Evolutionary conservation across 805 yeast genomes (phyloP).

Genomic region (Nakazawaea pomicola): DNA sequence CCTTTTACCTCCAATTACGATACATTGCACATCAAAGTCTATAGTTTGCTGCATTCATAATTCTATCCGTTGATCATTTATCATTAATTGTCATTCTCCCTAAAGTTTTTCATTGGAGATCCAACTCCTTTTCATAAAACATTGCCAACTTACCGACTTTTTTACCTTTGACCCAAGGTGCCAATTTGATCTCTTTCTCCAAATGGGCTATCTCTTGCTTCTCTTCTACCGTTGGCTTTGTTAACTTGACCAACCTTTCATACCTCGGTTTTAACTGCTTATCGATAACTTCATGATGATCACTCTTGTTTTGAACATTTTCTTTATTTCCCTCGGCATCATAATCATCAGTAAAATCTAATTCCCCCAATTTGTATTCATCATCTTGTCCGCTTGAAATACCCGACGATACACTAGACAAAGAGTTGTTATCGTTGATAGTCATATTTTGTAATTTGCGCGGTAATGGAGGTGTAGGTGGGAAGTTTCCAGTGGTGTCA

Average conservation of each 20-base stretch:
- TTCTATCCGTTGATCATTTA: not conserved
- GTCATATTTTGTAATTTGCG: slow-evolving; percentile 4
- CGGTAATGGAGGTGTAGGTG: slow-evolving; percentile 8
- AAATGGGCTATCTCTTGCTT: not conserved
- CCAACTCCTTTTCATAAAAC: slow-evolving; percentile 41
- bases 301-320: not conserved
- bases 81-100: too few relatives aligned
- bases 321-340: not conserved
- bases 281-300: too few relatives aligned
- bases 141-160: slow-evolving; percentile 48
- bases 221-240: slow-evolving; percentile 2
- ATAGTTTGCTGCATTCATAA: too few relatives aligned
- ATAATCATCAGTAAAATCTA: not conserved
- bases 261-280: slow-evolving; percentile 1
- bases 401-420: not conserved
- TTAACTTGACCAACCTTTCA: slow-evolving; percentile 10
- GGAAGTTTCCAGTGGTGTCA: not conserved
- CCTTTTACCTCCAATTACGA: too few relatives aligned
- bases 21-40: too few relatives aligned
- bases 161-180: slow-evolving; percentile 38
- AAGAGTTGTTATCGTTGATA: not conserved
- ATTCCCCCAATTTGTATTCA: not conserved
- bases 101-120: too few relatives aligned
- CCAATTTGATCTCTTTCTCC: slow-evolving; percentile 8
- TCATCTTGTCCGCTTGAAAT: not conserved